phyloP scores from a whole-genome alignment of 1,139 yeast genomes.

The Pichiaceae sp. region DNA sequence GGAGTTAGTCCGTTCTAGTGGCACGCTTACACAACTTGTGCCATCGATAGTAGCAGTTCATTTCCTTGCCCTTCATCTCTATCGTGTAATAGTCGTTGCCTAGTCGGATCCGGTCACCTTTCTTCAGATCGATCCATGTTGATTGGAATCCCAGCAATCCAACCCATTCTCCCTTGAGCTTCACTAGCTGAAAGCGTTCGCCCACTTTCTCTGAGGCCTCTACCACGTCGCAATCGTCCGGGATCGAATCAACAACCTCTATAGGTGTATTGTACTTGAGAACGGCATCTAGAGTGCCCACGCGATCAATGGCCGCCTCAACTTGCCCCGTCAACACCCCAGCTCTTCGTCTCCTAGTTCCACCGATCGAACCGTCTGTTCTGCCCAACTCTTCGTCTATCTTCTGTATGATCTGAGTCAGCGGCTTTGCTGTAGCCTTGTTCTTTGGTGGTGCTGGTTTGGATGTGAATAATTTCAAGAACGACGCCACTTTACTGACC shows the following conservation, averaged over 20 bases:
- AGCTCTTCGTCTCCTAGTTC: not conserved
- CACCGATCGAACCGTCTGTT: not conserved
- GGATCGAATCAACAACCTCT: not conserved
- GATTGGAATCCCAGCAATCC: constrained; percentile 15
- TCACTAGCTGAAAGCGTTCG: constrained; percentile 5
- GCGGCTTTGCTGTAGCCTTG: not conserved
- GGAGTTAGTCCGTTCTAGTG: too few relatives aligned
- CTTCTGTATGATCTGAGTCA: too few relatives aligned
- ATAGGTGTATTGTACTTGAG: constrained; percentile 5
- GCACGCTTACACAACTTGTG: constrained; percentile 9
- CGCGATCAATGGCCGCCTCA: not conserved
- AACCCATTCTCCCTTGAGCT: constrained; percentile 4
- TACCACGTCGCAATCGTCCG: constrained; percentile 1
- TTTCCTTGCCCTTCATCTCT: constrained; percentile 1
- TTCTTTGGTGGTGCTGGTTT: not conserved
- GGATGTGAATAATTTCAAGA: too few relatives aligned
- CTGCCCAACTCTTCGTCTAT: too few relatives aligned
- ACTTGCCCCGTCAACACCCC: constrained; percentile 3
- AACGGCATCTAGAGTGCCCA: constrained; percentile 6
- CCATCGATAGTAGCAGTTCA: constrained; percentile 20
- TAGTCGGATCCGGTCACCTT: constrained; percentile 10
- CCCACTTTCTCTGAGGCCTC: constrained; percentile 4
- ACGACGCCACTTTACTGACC: too few relatives aligned
- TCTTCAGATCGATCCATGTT: constrained; percentile 11
- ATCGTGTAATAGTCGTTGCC: constrained; percentile 9